Base-by-base conservation (phyloP, 257 asterid genomes). In the Agastache rugosa region DNA sequence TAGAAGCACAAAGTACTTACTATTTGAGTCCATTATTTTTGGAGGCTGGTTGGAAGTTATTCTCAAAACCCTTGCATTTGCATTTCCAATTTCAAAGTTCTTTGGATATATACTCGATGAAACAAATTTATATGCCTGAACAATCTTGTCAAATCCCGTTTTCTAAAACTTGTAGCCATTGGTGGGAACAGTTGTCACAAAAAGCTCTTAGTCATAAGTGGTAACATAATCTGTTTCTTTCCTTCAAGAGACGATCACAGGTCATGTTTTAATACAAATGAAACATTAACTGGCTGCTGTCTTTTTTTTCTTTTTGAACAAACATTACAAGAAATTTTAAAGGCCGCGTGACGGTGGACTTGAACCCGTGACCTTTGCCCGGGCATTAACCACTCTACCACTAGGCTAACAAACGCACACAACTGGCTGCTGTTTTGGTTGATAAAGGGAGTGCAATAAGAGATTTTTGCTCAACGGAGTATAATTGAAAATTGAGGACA, bases 381-480 rank as follows among this genome's bases (percentile, higher is more conserved):
- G n/a, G n/a, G n/a, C n/a, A n/a, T n/a, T n/a, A n/a, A n/a, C n/a
- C n/a, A n/a, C n/a, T n/a, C n/a, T n/a, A n/a, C n/a, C n/a, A n/a
- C n/a, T n/a, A n/a, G n/a, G n/a, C n/a, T n/a, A n/a, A n/a, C n/a
- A n/a, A n/a, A n/a, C n/a, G n/a, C n/a, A n/a, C n/a, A n/a, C n/a
- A n/a, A n/a, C n/a, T n/a, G n/a, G n/a, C 48, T 19, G 63, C 53
- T 59, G 35, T 61, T 47, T 47, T 78, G 35, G 29, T 50, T 73
- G 44, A 34, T 68, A 42, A 60, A 20, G 42, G 55, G 76, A 42
- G 72, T 41, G 31, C 8, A n/a, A 45, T 48, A 58, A 67, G 66
- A 72, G 51, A 15, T 56, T 51, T 39, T 61, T 50, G 20, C 65
- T 25, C 71, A 25, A 19, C 4, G 73, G 27, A 29, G 71, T 59